Percentiles rank a stretch among this genome's conserved stretches.
Evolutionary conservation across 2,329 filamentous ascomycete genomes (phyloP).

Genomic region (Fonsecaea nubica): DNA sequence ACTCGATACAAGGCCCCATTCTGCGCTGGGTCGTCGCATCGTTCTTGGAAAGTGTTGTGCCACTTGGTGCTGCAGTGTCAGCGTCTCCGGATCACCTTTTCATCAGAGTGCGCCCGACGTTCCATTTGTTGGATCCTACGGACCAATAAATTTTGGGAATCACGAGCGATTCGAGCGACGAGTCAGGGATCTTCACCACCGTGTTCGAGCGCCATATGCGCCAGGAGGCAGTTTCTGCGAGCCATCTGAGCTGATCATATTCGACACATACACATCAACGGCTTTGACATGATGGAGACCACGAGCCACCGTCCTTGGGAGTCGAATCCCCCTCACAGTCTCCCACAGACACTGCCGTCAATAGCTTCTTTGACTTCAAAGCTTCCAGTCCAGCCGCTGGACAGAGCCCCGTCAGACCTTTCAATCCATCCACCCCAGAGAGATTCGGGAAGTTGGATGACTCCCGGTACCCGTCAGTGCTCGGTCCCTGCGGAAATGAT

Average conservation of each 20-base stretch:
- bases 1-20: slow-evolving; percentile 1
- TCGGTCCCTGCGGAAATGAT: slow-evolving; percentile 26
- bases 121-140: slow-evolving; percentile 13
- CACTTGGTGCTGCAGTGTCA: slow-evolving; percentile 30
- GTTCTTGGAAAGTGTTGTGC: slow-evolving; percentile 22
- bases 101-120: slow-evolving; percentile 17
- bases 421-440: slow-evolving; percentile 57
- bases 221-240: slow-evolving; percentile 20
- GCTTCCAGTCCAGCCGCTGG: slow-evolving; percentile 46
- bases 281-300: slow-evolving; percentile 47
- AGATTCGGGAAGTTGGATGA: slow-evolving; percentile 66
- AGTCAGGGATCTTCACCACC: slow-evolving; percentile 22
- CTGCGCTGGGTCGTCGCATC: slow-evolving; percentile 23
- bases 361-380: slow-evolving; percentile 56
- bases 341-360: slow-evolving; percentile 53
- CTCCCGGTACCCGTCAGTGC: slow-evolving; percentile 62
- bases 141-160: slow-evolving; percentile 24
- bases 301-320: slow-evolving; percentile 54
- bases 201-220: slow-evolving; percentile 30
- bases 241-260: slow-evolving; percentile 29
- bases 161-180: slow-evolving; percentile 24
- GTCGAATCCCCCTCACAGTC: slow-evolving; percentile 47
- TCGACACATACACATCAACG: slow-evolving; percentile 27
- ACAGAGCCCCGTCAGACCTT: slow-evolving; percentile 52
- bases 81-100: slow-evolving; percentile 22